Evolutionary conservation across 73 alveolate genomes (phyloP).

Genomic region (Strombidium stylifer): DNA sequence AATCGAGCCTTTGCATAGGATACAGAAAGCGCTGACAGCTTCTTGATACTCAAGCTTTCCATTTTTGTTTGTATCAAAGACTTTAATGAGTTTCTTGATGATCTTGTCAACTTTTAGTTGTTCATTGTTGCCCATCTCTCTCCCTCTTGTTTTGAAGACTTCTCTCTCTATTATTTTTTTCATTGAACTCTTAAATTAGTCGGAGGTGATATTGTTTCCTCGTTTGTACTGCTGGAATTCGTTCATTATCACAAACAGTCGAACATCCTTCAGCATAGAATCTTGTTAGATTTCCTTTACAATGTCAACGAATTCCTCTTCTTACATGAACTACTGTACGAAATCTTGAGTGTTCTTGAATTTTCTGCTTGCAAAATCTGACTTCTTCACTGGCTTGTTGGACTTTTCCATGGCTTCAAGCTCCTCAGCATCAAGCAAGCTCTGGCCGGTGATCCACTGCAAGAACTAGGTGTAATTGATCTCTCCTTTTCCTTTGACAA

Average conservation of each 20-base stretch:
- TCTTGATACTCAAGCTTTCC: conserved; percentile 20
- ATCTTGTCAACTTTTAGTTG: conserved; percentile 1
- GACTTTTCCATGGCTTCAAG: not conserved
- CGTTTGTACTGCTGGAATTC: conserved; percentile 6
- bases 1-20: conserved; percentile 31
- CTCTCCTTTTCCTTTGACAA: not conserved
- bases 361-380: not conserved
- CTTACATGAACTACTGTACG: not conserved
- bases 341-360: not conserved
- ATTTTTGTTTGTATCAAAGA: conserved; percentile 22
- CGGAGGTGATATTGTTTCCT: not conserved
- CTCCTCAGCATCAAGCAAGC: not conserved
- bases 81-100: not conserved
- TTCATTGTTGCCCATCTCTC: conserved; percentile 3
- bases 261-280: not conserved
- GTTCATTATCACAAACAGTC: conserved; percentile 1
- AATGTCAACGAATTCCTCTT: not conserved
- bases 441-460: conserved; percentile 12
- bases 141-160: too few relatives aligned
- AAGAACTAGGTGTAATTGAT: not conserved
- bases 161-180: not conserved
- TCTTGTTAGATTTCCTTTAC: not conserved
- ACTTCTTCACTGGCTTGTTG: not conserved
- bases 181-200: conserved; percentile 3
- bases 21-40: not conserved